Base-by-base conservation (phyloP, 2,329 filamentous ascomycete species). In the Sclerotinia sclerotiorum region DNA sequence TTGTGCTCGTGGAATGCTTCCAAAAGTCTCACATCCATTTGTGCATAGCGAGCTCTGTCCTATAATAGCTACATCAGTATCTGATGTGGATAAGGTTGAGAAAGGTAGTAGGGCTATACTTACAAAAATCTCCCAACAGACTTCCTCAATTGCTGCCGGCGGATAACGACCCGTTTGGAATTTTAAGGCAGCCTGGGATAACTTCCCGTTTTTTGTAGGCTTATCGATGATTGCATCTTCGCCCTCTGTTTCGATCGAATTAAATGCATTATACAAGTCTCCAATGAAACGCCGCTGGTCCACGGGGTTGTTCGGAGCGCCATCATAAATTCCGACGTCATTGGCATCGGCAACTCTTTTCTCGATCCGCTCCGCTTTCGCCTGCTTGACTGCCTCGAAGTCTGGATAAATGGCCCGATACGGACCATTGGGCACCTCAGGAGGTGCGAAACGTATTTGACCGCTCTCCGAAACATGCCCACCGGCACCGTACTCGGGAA, bases 61-160 rank as follows among this genome's bases (percentile, higher is more conserved):
- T 73, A 46, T 11, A 27, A 11, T 27, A 8, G 19, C 15, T 35
- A 3, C 21, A 46, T 67, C 13, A 55, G 65, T 7, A 42, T 63
- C 32, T 15, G 52, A 54, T 24, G 15, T 46, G 15, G 24, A 15
- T 17, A n/a, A 44, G 29, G 5, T 1, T 5, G 29, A 58, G n/a
- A 11, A 27, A 46, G 13, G 3, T 19, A 51, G 15, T 17, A 39
- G 8, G 6, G 13, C 3, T 65, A 3, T n/a, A 70, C 72, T 69
- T 55, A 75, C 73, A 15, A 75, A 66, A 17, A 74, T 61, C 10
- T 69, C 55, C 73, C 74, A 74, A 29, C 69, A 71, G 13, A 56
- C 52, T 10, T 68, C 51, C 27, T 75, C 73, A 17, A 75, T 68
- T 0, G 65, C 68, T 1, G 46, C 6, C 1, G 66, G 42, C 0